Evolutionary conservation across 495 filamentous ascomycete genomes (phyloP), one percentile per base, ranked within the genome.

Genomic region (Podospora anserina): DNA sequence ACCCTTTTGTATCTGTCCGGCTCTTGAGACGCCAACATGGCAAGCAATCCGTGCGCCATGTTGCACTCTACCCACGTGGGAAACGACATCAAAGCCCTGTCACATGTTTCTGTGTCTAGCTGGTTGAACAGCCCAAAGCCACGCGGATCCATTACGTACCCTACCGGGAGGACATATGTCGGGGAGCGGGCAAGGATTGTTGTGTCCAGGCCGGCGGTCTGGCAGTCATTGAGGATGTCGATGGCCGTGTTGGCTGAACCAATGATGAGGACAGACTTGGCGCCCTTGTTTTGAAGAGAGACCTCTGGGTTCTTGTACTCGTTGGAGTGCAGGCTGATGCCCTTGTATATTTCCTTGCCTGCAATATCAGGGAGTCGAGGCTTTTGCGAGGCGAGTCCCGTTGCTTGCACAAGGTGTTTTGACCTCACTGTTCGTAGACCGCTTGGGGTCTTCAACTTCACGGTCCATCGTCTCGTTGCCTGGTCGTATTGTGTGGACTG

Each of bases 161-260:
- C 63, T 11, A 67, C 18, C 18, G 77, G 80, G 13, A 82, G 16
- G 19, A 83, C 68, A 64, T 80, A 77, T 16, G 78, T 79, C 2
- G 74, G 76, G 2, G 77, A 78, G 30, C 78, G 74, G 26, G 64
- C 75, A 18, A 74, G 64, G 58, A 80, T 78, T 39, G 78, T 80
- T 7, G 74, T 73, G 28, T 59, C 4, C 5, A 75, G 66, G 54
- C 70, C 69, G 6, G 75, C 68, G 3, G 64, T 49, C 44, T 74
- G 64, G 66, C 74, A 78, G 67, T 80, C 77, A 30, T 72, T 34
- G 53, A 79, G 67, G 19, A 80, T 65, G 69, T 80, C 78, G 63
- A 80, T 78, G 30, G 76, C 78, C 0, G 78, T 80, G 68, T 78
- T 80, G 54, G 78, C 78, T 5, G 76, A 78, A 28, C 78, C 77